Percentiles rank a stretch among this genome's conserved stretches.
Evolutionary conservation across 495 filamentous ascomycete genomes (phyloP).

Genomic region (Letharia columbiana): DNA sequence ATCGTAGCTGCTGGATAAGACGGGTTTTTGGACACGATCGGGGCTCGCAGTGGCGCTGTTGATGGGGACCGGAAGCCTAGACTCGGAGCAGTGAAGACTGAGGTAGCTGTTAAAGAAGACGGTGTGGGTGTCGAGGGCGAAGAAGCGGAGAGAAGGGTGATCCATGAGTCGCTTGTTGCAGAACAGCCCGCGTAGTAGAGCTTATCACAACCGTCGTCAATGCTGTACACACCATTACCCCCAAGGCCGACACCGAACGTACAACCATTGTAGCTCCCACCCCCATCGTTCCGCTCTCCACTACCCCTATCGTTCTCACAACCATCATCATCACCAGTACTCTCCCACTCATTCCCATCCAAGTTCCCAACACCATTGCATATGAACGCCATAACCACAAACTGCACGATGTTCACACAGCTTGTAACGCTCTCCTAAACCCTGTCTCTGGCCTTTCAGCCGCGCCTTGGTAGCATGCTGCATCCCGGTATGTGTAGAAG

Average conservation of each 20-base stretch:
- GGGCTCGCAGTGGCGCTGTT: background rate
- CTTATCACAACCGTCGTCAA: background rate
- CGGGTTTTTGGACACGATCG: background rate
- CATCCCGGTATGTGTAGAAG: background rate
- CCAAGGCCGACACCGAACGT: background rate
- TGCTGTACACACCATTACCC: background rate
- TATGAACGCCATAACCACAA: background rate
- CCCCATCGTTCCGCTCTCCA: background rate
- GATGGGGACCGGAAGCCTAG: background rate
- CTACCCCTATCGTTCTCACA: background rate
- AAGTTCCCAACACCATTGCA: background rate
- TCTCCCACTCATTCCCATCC: background rate
- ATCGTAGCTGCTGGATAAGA: background rate
- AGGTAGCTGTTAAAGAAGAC: background rate
- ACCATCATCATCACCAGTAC: background rate
- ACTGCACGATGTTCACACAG: background rate
- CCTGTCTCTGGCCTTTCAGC: background rate
- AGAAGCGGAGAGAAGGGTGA: background rate
- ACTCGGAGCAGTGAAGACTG: background rate
- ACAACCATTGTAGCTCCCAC: background rate
- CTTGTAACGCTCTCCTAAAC: background rate
- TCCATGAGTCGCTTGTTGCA: background rate
- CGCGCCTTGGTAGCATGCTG: background rate
- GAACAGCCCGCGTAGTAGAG: background rate
- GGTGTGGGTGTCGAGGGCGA: background rate